Evolutionary conservation across 768 basidiomycete genomes (phyloP), one percentile per base, ranked within the genome.

Genomic region (Russula sp.): DNA sequence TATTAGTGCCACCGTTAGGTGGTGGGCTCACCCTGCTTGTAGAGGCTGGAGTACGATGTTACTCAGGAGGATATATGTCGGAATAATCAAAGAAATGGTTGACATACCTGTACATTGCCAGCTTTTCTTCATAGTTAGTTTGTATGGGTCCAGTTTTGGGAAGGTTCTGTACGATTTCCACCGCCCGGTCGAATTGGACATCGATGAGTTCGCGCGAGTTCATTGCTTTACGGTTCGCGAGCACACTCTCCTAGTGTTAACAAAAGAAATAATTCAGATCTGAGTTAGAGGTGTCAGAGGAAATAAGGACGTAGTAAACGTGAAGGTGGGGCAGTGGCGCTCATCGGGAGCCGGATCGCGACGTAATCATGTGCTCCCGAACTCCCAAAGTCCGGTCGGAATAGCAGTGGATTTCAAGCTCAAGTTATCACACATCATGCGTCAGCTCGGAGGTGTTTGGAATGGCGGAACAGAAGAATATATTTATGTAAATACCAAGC

Each of bases 141-240:
- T 97, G 94, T 70, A 98, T 94, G 35, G 94, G 93, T 0, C 95
- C 94, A 10, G 85, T 91, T 79, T 96, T 96, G 1, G 95, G 94
- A 37, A 97, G 77, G 62, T 89, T 77, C 73, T 98, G 95, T 4
- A 97, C 88, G 59, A 98, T 96, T 74, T 95, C 88, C 10, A 98
- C 94, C 4, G 95, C 94, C 34, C 94, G 84, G 77, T 93, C 85
- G 75, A 98, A 98, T 74, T 95, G 93, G 54, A 83, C 82, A 68
- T 91, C 86, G 67, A 91, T 87, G 67, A 87, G 81, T 71, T 82
- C 79, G 50, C 77, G 80, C 31, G 87, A 83, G 59, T 84, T 79
- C 87, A 88, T 88, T 65, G 49, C 55, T 10, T 40, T 50, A 31
- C 31, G 31, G 45, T 52, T 39, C 34, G 31, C 39, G 18, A 16